Conservation (phyloP, 129 eudicot species). For the Tanacetum coccineum region DNA sequence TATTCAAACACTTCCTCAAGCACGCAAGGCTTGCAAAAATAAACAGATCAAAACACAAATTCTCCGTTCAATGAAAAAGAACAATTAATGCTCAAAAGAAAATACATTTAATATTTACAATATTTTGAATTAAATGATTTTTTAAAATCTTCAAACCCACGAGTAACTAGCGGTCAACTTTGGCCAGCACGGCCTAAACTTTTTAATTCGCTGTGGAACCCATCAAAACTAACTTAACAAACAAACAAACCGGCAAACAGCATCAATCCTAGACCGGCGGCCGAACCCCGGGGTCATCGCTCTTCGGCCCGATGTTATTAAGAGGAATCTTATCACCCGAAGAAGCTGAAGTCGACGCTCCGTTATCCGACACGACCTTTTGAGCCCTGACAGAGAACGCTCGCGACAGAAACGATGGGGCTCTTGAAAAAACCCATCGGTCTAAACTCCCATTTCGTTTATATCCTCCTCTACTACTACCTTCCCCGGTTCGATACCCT, state of each 20-base stretch:
- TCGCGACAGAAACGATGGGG: conserved; percentile 51
- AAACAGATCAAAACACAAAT: no score
- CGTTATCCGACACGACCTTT: conserved; percentile 50
- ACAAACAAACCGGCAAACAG: conserved; percentile 11
- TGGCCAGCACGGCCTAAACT: conserved; percentile 19
- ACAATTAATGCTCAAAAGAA: conserved; percentile 4
- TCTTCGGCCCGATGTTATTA: conserved; percentile 41
- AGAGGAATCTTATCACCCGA: conserved; percentile 36
- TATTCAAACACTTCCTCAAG: no score
- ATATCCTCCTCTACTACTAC: conserved; percentile 38
- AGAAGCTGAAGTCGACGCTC: conserved; percentile 41
- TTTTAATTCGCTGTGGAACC: conserved; percentile 19
- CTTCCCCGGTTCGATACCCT: conserved; percentile 51
- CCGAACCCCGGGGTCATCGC: conserved; percentile 48
- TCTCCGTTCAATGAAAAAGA: no score
- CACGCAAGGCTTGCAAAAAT: no score
- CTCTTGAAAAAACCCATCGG: conserved; percentile 59
- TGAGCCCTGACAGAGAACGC: conserved; percentile 57
- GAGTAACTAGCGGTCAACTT: conserved; percentile 13
- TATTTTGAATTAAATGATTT: background rate
- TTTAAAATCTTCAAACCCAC: conserved; percentile 18
- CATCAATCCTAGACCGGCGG: conserved; percentile 60
- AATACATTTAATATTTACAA: conserved; percentile 22
- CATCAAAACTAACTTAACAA: background rate
- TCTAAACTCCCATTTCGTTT: conserved; percentile 49